Evolutionary conservation across 345 rosid genomes (phyloP).

Genomic region (Cochlearia excelsa): DNA sequence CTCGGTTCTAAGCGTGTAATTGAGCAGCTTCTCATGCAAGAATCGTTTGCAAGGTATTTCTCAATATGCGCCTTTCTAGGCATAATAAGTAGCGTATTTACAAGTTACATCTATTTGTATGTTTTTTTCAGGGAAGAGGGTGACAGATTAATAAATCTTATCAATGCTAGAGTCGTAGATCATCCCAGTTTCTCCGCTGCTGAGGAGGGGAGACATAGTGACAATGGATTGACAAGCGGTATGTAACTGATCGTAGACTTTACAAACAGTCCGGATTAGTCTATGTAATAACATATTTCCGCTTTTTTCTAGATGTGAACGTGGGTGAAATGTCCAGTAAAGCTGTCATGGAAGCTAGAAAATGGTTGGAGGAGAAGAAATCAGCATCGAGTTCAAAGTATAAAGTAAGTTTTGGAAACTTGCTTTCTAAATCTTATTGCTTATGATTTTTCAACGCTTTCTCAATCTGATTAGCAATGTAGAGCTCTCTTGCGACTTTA

Average conservation of each 20-base stretch:
- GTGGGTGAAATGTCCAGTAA: constrained; percentile 44
- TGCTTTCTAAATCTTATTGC: background rate
- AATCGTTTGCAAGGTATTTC: constrained; percentile 64
- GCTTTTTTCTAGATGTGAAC: constrained; percentile 44
- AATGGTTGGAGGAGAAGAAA: constrained; percentile 79
- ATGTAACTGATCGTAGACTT: constrained; percentile 35
- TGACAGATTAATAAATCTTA: constrained; percentile 55
- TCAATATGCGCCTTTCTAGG: constrained; percentile 3
- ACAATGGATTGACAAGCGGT: constrained; percentile 39
- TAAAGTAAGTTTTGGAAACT: constrained; percentile 43
- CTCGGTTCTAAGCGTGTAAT: constrained; percentile 53
- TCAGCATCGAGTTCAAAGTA: constrained; percentile 53
- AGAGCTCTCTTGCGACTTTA: constrained; percentile 6
- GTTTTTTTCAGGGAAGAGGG: constrained; percentile 75
- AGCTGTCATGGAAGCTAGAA: constrained; percentile 73
- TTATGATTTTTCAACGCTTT: constrained; percentile 9
- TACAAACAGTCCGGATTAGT: constrained; percentile 6
- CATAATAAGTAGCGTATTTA: constrained; percentile 1
- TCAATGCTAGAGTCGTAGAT: constrained; percentile 68
- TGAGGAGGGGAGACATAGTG: constrained; percentile 27
- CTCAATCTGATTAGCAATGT: constrained; percentile 7
- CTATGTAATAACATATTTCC: constrained; percentile 23
- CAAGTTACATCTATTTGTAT: constrained; percentile 6
- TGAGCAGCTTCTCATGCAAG: constrained; percentile 71
- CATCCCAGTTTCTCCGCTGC: constrained; percentile 33